Conservation (phyloP, 139 green algal species). For the Asterochloris erici region DNA sequence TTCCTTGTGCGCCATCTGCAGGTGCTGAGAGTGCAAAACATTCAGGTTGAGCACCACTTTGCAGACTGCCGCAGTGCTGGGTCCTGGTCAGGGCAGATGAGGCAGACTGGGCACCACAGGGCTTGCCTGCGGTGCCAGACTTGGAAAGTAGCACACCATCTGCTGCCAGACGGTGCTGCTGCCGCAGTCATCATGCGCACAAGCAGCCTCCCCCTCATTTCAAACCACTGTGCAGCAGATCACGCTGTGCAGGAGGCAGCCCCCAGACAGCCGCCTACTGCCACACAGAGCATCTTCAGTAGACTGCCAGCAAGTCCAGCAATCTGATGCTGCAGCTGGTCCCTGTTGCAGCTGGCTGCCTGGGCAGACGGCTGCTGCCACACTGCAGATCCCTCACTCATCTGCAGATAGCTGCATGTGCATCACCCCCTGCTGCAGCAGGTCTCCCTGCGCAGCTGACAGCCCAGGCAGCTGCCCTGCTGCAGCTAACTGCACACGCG, state of each 20-base stretch:
- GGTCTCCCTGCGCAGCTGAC: not conserved
- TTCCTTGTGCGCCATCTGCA: no score
- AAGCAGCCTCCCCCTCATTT: no score
- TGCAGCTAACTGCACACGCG: not conserved
- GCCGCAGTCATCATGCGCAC: no score
- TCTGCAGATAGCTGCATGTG: not conserved
- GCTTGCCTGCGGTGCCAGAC: no score
- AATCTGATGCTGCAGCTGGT: not conserved
- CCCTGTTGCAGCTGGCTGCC: not conserved
- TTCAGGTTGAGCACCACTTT: no score
- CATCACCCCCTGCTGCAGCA: constrained; percentile 7
- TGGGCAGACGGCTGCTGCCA: not conserved
- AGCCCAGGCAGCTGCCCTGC: not conserved
- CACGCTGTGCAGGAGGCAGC: not conserved
- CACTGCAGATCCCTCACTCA: not conserved
- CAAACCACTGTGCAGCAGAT: not conserved
- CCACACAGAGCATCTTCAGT: no score
- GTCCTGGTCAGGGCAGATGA: no score
- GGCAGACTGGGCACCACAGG: no score
- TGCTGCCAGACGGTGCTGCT: no score
- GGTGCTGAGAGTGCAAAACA: no score
- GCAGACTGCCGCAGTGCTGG: no score
- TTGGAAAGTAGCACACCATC: no score
- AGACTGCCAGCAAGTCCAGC: not conserved
- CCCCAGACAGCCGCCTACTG: not conserved